A percentile compares a stretch with the other conserved stretches of the same genome.
Evolutionary conservation across 768 basidiomycete species (phyloP).

Genomic region (Naganishia antarctica): DNA sequence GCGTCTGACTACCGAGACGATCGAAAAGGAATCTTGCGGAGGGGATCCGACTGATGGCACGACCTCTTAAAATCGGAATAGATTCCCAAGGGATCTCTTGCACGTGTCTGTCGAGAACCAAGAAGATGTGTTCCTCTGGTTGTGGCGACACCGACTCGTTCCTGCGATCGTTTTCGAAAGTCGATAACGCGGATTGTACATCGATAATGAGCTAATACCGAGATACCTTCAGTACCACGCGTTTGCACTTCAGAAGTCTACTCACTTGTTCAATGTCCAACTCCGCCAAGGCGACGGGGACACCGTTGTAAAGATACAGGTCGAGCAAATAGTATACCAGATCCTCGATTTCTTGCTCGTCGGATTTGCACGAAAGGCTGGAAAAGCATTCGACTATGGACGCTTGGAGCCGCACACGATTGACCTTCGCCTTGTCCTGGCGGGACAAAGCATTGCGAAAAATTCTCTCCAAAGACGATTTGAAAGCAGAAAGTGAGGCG

Average conservation of each 20-base stretch:
- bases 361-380: slow-evolving; percentile 70
- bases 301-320: slow-evolving; percentile 86
- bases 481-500: slow-evolving; percentile 57
- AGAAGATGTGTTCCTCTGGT: slow-evolving; percentile 70
- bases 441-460: slow-evolving; percentile 61
- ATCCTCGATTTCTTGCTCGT: slow-evolving; percentile 93
- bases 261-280: slow-evolving; percentile 82
- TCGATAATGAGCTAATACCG: slow-evolving; percentile 61
- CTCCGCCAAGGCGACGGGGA: slow-evolving; percentile 81
- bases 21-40: slow-evolving; percentile 82
- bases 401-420: slow-evolving; percentile 58
- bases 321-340: slow-evolving; percentile 89
- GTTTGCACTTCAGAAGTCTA: not conserved
- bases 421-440: slow-evolving; percentile 58
- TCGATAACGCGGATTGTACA: slow-evolving; percentile 69
- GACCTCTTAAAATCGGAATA: slow-evolving; percentile 73
- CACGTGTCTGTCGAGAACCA: slow-evolving; percentile 82
- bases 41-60: slow-evolving; percentile 88
- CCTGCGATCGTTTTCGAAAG: slow-evolving; percentile 55
- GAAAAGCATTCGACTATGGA: slow-evolving; percentile 79
- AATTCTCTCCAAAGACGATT: slow-evolving; percentile 66
- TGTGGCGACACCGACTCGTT: slow-evolving; percentile 33
- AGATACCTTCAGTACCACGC: not conserved
- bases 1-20: slow-evolving; percentile 57
- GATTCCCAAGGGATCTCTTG: slow-evolving; percentile 95